phyloP scores from a whole-genome alignment of 2,329 filamentous ascomycete genomes.

The Lojkania enalia region DNA sequence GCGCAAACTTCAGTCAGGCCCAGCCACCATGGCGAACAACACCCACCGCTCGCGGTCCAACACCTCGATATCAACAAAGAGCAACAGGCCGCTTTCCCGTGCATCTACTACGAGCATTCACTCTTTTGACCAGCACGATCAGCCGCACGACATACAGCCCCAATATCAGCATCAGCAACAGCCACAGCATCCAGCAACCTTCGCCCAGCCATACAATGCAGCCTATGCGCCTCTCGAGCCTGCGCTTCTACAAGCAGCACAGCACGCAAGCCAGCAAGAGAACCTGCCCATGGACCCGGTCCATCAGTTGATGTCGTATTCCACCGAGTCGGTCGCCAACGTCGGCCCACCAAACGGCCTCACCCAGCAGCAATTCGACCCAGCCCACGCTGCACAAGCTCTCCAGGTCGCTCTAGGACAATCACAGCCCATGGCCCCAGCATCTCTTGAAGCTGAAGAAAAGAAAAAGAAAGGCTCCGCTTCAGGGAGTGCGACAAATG shows the following conservation, averaged over 20 bases:
- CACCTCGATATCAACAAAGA: constrained; percentile 49
- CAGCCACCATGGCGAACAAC: constrained; percentile 40
- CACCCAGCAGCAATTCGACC: constrained; percentile 30
- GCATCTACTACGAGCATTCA: constrained; percentile 55
- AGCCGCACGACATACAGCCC: constrained; percentile 30
- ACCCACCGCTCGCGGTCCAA: constrained; percentile 51
- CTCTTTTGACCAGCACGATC: constrained; percentile 37
- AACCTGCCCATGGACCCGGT: constrained; percentile 38
- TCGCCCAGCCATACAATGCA: constrained; percentile 25
- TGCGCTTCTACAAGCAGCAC: constrained; percentile 40
- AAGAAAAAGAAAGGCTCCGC: constrained; percentile 61
- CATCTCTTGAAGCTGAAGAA: constrained; percentile 44
- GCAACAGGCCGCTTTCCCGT: constrained; percentile 51
- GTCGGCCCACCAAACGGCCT: constrained; percentile 22
- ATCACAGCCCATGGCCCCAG: constrained; percentile 30
- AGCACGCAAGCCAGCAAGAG: constrained; percentile 42
- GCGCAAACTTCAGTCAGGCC: constrained; percentile 12
- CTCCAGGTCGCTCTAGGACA: constrained; percentile 32
- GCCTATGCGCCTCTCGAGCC: constrained; percentile 37
- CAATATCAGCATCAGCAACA: constrained; percentile 27
- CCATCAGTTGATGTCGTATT: constrained; percentile 38
- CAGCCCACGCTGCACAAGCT: constrained; percentile 22
- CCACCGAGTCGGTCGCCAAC: constrained; percentile 18
- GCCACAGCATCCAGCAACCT: constrained; percentile 23
- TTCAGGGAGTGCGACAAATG: constrained; percentile 75